Evolutionary conservation across 1,139 yeast genomes (phyloP).

Genomic region (Pichiaceae sp.): DNA sequence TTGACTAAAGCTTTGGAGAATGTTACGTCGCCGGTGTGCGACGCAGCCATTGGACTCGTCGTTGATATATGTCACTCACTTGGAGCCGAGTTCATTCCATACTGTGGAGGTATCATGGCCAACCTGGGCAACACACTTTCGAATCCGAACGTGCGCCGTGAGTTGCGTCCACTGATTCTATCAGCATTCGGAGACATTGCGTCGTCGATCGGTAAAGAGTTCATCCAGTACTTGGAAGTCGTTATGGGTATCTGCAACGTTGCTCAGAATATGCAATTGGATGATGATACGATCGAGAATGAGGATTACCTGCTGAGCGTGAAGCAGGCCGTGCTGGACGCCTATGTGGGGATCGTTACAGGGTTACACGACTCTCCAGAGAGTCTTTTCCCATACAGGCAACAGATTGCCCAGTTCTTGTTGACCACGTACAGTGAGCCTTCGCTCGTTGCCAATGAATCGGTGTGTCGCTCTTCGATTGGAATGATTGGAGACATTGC

Average conservation of each 20-base stretch:
- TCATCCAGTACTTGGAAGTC: conserved; percentile 66
- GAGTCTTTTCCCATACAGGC: conserved; percentile 54
- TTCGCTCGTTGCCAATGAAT: conserved; percentile 30
- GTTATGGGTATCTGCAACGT: conserved; percentile 66
- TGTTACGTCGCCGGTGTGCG: conserved; percentile 74
- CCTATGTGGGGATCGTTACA: conserved; percentile 90
- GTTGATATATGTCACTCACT: conserved; percentile 96
- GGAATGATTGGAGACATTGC: conserved; percentile 92
- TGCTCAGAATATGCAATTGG: conserved; percentile 49
- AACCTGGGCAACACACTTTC: conserved; percentile 69
- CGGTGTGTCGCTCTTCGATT: conserved; percentile 58
- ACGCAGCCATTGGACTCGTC: conserved; percentile 87
- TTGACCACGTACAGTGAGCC: conserved; percentile 52
- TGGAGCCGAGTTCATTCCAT: conserved; percentile 63
- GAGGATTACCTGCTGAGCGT: conserved; percentile 67
- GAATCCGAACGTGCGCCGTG: conserved; percentile 60
- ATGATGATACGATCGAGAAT: conserved; percentile 58
- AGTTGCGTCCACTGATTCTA: conserved; percentile 77
- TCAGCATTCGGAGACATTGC: conserved; percentile 98
- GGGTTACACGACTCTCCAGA: conserved; percentile 71
- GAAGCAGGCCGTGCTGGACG: conserved; percentile 83
- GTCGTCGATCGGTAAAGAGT: conserved; percentile 69
- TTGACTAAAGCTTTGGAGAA: conserved; percentile 71
- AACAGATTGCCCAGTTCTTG: conserved; percentile 64
- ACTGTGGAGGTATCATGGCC: conserved; percentile 74